Percentiles rank a stretch among this genome's conserved stretches.
Evolutionary conservation across 1,284 basidiomycete genomes (phyloP).

Genomic region (Pyrrhoderma noxium): DNA sequence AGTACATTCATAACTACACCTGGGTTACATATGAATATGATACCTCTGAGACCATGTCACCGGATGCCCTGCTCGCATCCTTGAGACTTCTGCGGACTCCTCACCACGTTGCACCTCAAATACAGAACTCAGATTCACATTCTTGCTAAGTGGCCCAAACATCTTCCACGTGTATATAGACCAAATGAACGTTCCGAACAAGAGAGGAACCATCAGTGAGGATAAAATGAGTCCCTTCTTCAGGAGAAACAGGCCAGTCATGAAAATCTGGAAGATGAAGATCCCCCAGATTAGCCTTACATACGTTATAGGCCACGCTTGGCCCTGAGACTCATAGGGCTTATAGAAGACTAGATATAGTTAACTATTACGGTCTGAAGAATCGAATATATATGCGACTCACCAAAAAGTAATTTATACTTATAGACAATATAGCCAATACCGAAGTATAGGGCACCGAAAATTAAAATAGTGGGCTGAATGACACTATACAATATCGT

Average conservation of each 20-base stretch:
- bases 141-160: constrained; percentile 75
- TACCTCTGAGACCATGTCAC: constrained; percentile 83
- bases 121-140: constrained; percentile 78
- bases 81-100: constrained; percentile 66
- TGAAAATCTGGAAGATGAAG: constrained; percentile 83
- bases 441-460: constrained; percentile 93
- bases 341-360: constrained; percentile 75
- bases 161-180: constrained; percentile 66
- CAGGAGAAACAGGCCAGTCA: constrained; percentile 90
- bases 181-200: constrained; percentile 74
- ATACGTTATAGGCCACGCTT: constrained; percentile 93
- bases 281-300: constrained; percentile 83
- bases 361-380: not conserved
- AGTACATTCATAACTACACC: constrained; percentile 6
- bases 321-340: constrained; percentile 87
- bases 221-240: constrained; percentile 71
- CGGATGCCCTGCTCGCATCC: constrained; percentile 69
- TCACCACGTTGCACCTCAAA: constrained; percentile 84
- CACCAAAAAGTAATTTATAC: constrained; percentile 92
- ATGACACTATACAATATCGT: constrained; percentile 93
- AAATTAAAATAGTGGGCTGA: constrained; percentile 89
- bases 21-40: constrained; percentile 17
- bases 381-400: constrained; percentile 25
- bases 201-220: constrained; percentile 73
- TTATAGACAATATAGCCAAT: constrained; percentile 93